These are phyloP conservation scores for Exophiala alcalophila DNA, from an alignment of 2,329 filamentous ascomycete genomes.

Conservation along the genomic window DNA sequence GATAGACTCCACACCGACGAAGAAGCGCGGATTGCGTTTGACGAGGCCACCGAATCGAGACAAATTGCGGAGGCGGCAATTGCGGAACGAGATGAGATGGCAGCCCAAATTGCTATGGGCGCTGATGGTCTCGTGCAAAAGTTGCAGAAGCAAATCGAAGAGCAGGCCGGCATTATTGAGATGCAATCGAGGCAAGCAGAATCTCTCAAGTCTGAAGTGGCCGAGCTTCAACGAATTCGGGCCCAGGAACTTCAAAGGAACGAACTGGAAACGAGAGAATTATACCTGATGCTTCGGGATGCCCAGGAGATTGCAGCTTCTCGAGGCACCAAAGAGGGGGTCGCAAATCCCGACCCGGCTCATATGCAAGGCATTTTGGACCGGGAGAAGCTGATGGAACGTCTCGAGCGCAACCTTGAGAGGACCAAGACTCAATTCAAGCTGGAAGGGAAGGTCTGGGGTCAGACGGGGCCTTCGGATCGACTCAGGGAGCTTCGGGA, in stretches of 20 bases:
- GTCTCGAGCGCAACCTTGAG: slow-evolving; percentile 91
- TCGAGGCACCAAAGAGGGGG: slow-evolving; percentile 63
- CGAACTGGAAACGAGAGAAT: slow-evolving; percentile 90
- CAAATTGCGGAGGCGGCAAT: slow-evolving; percentile 95
- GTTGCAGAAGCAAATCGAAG: slow-evolving; percentile 88
- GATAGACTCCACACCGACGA: slow-evolving; percentile 96
- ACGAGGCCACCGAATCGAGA: slow-evolving; percentile 84
- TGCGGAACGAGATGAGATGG: slow-evolving; percentile 94
- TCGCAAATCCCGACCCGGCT: slow-evolving; percentile 63
- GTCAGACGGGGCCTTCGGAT: slow-evolving; percentile 83
- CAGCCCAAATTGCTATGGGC: slow-evolving; percentile 79
- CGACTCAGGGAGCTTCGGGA: slow-evolving; percentile 86
- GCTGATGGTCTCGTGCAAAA: slow-evolving; percentile 92
- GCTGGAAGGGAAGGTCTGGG: slow-evolving; percentile 89
- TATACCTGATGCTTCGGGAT: slow-evolving; percentile 97
- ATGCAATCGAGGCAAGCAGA: slow-evolving; percentile 84
- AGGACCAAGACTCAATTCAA: slow-evolving; percentile 97
- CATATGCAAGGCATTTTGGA: slow-evolving; percentile 91
- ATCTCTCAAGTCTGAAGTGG: slow-evolving; percentile 81
- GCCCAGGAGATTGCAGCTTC: slow-evolving; percentile 94
- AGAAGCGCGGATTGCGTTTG: slow-evolving; percentile 84
- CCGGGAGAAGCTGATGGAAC: slow-evolving; percentile 86
- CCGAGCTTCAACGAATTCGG: slow-evolving; percentile 78
- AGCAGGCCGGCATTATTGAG: slow-evolving; percentile 86
- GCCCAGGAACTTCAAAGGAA: slow-evolving; percentile 91